Conservation (phyloP, 2,329 filamentous ascomycete species). For the Nannizzia gypsea region DNA sequence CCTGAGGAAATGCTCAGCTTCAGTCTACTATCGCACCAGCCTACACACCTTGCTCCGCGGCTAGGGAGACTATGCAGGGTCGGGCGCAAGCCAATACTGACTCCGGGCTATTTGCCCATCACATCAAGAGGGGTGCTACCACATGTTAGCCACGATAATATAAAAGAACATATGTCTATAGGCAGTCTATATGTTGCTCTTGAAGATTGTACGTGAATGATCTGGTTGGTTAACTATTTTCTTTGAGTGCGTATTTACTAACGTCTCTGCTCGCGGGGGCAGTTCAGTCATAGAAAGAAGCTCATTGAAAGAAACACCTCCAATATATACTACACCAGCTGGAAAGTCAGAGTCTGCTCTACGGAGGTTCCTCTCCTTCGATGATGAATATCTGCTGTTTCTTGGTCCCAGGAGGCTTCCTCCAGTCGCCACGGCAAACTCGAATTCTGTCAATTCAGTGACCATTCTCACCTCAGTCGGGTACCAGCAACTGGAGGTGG, state of each 20-base stretch:
- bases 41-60: conserved; percentile 42
- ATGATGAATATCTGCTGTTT: conserved; percentile 53
- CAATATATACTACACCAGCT: conserved; percentile 41
- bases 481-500: conserved; percentile 57
- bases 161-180: conserved; percentile 53
- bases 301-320: conserved; percentile 35
- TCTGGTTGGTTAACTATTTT: not conserved
- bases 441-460: conserved; percentile 59
- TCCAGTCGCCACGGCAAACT: conserved; percentile 55
- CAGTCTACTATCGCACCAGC: conserved; percentile 23
- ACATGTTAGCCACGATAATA: conserved; percentile 78
- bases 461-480: conserved; percentile 78
- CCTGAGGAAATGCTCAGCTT: conserved; percentile 30
- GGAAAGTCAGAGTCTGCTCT: conserved; percentile 45
- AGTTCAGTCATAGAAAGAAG: conserved; percentile 52
- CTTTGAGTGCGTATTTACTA: conserved; percentile 15
- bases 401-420: conserved; percentile 68
- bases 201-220: conserved; percentile 68
- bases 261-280: conserved; percentile 25
- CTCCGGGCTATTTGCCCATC: conserved; percentile 68
- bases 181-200: conserved; percentile 66
- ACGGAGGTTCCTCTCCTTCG: conserved; percentile 64
- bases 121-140: conserved; percentile 76
- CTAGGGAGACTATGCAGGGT: conserved; percentile 55
- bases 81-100: conserved; percentile 57